phyloP scores from a whole-genome alignment of 257 asterid species.

The Echium plantagineum region DNA sequence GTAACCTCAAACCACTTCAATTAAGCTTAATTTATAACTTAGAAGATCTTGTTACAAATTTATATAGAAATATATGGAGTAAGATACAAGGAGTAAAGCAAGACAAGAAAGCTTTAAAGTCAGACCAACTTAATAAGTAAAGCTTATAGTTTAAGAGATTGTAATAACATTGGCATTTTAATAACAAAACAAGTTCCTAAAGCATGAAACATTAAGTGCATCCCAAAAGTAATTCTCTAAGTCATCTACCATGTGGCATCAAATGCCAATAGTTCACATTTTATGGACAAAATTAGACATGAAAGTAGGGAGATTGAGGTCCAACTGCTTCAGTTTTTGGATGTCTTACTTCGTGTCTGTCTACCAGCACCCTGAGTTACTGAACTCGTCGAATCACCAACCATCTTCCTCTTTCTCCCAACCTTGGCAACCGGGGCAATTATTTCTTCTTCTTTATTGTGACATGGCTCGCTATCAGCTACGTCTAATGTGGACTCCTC shows the following conservation, averaged over 20 bases:
- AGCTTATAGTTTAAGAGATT: background rate
- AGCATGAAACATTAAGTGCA: background rate
- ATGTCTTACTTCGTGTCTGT: conserved; percentile 5
- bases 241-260: background rate
- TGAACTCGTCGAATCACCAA: background rate
- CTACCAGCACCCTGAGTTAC: conserved; percentile 1
- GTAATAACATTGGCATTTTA: background rate
- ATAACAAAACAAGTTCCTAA: background rate
- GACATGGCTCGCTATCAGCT: background rate
- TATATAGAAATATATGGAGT: too few species aligned
- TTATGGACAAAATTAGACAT: background rate
- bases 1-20: too few species aligned
- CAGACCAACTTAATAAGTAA: too few species aligned
- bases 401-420: conserved; percentile 5
- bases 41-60: too few species aligned
- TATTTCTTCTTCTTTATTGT: background rate
- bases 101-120: too few species aligned
- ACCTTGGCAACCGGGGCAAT: background rate
- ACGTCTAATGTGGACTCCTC: conserved; percentile 6
- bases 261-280: background rate
- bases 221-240: background rate
- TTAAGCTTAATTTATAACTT: too few species aligned
- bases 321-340: background rate
- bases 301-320: conserved; percentile 3
- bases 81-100: too few species aligned